Evolutionary conservation across 1,139 yeast species (phyloP).

Genomic region (Zygosaccharomyces pseudobailii): DNA sequence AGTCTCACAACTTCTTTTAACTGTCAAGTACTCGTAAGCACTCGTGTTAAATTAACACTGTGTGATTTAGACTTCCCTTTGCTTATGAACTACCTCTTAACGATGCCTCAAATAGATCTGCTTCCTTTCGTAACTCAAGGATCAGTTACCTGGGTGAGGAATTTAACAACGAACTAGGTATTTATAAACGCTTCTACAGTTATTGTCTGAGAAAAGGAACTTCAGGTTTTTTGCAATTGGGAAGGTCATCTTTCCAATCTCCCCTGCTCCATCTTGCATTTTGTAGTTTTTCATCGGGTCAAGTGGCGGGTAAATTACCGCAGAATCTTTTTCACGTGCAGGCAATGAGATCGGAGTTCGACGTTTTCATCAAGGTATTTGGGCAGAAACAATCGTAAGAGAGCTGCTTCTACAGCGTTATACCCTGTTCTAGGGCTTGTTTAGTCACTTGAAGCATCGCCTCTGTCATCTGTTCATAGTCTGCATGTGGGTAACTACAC

Average conservation of each 20-base stretch:
- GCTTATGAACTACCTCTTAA: background rate
- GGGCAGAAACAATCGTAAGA: background rate
- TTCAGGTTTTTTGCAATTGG: background rate
- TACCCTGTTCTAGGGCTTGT: conserved; percentile 21
- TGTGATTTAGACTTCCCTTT: background rate
- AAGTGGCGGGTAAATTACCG: conserved; percentile 1
- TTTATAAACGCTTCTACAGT: background rate
- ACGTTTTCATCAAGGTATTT: background rate
- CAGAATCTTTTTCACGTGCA: background rate
- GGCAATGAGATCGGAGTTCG: background rate
- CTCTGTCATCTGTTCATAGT: conserved; percentile 34
- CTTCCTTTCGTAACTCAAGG: background rate
- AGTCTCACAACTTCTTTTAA: background rate
- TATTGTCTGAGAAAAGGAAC: background rate
- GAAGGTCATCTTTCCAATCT: background rate
- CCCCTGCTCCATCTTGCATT: background rate
- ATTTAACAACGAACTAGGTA: background rate
- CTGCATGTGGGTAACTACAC: conserved; percentile 36
- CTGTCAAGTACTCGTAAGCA: background rate
- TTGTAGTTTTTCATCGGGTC: background rate
- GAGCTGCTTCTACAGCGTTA: conserved; percentile 2
- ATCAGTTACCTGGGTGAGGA: background rate
- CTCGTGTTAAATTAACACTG: background rate
- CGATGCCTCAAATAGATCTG: background rate
- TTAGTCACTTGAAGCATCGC: conserved; percentile 22